Evolutionary conservation across 2,329 filamentous ascomycete genomes (phyloP).

Genomic region (Paecilomyces sp.): DNA sequence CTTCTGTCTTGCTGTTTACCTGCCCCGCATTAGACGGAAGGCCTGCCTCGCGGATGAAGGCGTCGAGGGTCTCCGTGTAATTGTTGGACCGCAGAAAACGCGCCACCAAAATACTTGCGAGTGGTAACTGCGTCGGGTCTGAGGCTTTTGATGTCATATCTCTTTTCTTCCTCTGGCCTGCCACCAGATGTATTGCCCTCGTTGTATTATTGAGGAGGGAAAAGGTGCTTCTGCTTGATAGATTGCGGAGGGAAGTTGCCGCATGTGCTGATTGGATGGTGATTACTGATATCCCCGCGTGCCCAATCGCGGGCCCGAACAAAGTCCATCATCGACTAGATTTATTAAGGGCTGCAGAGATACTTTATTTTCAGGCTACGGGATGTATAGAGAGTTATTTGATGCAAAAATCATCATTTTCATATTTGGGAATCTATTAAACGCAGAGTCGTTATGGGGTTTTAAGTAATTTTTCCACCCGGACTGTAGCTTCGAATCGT

Average conservation of each 20-base stretch:
- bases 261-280: not conserved
- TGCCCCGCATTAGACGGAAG: constrained; percentile 45
- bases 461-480: not conserved
- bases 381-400: not conserved
- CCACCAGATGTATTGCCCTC: not conserved
- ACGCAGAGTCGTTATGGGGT: not conserved
- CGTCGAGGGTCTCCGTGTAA: constrained; percentile 46
- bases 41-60: constrained; percentile 52
- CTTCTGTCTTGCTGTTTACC: constrained; percentile 8
- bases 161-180: not conserved
- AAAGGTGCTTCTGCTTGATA: not conserved
- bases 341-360: not conserved
- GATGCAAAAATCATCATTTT: not conserved
- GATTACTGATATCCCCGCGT: not conserved
- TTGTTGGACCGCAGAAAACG: constrained; percentile 37
- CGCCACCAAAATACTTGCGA: constrained; percentile 32
- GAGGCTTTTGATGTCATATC: not conserved
- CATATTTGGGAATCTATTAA: not conserved
- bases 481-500: not conserved
- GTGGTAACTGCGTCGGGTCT: constrained; percentile 7
- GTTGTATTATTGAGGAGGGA: not conserved
- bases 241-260: not conserved
- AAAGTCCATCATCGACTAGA: not conserved
- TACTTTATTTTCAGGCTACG: too few relatives aligned
- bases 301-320: not conserved